A percentile compares a stretch with the other conserved stretches of the same genome.
Evolutionary conservation across 352 stramenopile genomes (phyloP).

Genomic region (Pythium scleroteichum): DNA sequence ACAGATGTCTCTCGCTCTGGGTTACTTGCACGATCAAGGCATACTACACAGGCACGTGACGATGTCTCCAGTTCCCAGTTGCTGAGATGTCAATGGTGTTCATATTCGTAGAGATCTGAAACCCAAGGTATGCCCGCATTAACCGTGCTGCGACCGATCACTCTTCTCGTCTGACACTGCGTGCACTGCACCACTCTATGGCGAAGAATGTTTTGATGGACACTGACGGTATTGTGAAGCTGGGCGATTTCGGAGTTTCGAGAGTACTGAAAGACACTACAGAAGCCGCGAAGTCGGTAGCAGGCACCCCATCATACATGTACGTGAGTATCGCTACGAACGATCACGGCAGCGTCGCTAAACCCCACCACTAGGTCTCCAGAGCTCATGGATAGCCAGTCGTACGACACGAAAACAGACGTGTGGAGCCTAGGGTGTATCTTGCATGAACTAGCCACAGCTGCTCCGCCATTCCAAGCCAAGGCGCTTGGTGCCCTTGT

Average conservation of each 20-base stretch:
- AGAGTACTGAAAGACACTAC: slow-evolving; percentile 43
- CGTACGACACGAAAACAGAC: slow-evolving; percentile 76
- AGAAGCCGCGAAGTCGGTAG: slow-evolving; percentile 54
- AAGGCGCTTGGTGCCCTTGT: slow-evolving; percentile 62
- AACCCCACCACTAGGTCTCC: too few relatives aligned
- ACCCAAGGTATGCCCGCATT: slow-evolving; percentile 33
- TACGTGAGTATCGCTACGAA: too few relatives aligned
- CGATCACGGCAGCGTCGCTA: too few relatives aligned
- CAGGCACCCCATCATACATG: slow-evolving; percentile 79
- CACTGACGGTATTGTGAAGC: slow-evolving; percentile 56
- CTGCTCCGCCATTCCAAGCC: slow-evolving; percentile 60
- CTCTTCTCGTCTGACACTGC: too few relatives aligned
- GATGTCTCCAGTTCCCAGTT: too few relatives aligned
- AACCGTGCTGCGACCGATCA: not conserved
- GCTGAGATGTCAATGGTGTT: too few relatives aligned
- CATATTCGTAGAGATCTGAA: slow-evolving; percentile 73
- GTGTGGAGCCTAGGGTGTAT: slow-evolving; percentile 86
- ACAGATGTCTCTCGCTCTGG: slow-evolving; percentile 55
- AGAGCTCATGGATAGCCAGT: slow-evolving; percentile 63
- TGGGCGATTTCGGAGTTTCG: slow-evolving; percentile 74
- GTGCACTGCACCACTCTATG: too few relatives aligned
- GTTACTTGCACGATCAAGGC: slow-evolving; percentile 56
- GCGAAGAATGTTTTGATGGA: slow-evolving; percentile 69
- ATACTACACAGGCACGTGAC: slow-evolving; percentile 62
- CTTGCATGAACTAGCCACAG: slow-evolving; percentile 71